Percentiles rank a stretch among this genome's conserved stretches.
These are phyloP conservation scores for Pleurotus ostreatus DNA, from an alignment of 768 basidiomycete species.

Conservation along the genomic window DNA sequence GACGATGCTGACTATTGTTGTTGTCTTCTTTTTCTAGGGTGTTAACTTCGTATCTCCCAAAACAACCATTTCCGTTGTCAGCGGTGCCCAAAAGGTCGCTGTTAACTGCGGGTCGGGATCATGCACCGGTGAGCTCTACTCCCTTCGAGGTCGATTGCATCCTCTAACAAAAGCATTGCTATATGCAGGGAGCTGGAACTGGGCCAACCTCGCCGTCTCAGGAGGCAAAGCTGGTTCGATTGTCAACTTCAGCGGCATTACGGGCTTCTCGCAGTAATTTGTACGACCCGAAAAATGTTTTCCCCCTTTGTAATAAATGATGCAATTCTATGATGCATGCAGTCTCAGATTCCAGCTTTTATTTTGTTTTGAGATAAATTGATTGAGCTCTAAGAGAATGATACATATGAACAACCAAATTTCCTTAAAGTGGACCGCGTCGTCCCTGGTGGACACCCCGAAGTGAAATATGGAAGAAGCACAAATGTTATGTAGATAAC, in stretches of 20 bases:
- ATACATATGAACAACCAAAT: slow-evolving; percentile 34
- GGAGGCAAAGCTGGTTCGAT: slow-evolving; percentile 42
- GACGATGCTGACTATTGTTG: neutral
- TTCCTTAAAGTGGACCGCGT: slow-evolving; percentile 28
- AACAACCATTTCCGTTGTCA: slow-evolving; percentile 39
- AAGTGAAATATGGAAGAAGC: slow-evolving; percentile 24
- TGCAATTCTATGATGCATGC: no score
- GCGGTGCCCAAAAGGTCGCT: slow-evolving; percentile 40
- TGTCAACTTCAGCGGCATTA: slow-evolving; percentile 29
- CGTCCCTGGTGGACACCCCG: slow-evolving; percentile 26
- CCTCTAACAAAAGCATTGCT: neutral
- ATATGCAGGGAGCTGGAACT: slow-evolving; percentile 43
- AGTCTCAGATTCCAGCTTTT: no score
- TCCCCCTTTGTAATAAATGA: no score
- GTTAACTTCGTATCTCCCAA: slow-evolving; percentile 41
- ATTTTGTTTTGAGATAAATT: slow-evolving; percentile 16
- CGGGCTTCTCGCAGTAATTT: slow-evolving; percentile 24
- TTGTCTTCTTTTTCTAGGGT: slow-evolving; percentile 25
- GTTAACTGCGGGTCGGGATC: slow-evolving; percentile 53
- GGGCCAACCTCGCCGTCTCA: slow-evolving; percentile 37
- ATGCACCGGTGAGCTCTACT: slow-evolving; percentile 38
- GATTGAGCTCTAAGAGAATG: slow-evolving; percentile 34
- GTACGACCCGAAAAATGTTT: no score
- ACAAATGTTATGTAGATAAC: slow-evolving; percentile 25
- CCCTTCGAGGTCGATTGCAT: neutral